Base-by-base conservation (phyloP, 306 rosid genomes). In the Cicer cuneatum region DNA sequence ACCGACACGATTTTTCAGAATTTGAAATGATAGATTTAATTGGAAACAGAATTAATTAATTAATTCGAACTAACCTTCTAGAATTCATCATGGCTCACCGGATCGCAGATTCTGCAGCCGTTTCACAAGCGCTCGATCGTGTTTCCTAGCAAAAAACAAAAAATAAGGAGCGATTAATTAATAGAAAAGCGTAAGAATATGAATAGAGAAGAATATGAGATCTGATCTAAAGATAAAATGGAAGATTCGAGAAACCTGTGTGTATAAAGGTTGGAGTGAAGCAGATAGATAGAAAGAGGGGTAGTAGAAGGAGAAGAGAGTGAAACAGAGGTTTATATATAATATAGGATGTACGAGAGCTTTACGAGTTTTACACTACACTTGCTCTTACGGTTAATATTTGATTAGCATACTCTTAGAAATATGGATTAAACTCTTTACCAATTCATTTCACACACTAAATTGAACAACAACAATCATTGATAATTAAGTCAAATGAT, bases 31-130 rank as follows among this genome's bases (percentile, higher is more conserved):
- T 8, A 33, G 7, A 70, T 53, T 53, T 51, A 47, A 79, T 2
- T 10, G 2, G 11, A 43, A 40, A 67, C 8, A 0, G 14, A 2
- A 35, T 1, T 7, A 38, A 56, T 64, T 37, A 24, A 24, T 57
- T 57, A 24, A 57, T 10, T 12, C 15, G 21, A 45, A 59, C 85
- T 13, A 72, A 82, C 85, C 85, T 77, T 73, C 85, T 77, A 19
- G 82, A 21, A 72, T 77, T 72, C 85, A 82, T 72, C 85, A 82
- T 82, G 33, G 60, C 48, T 81, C 51, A 62, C 57, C 46, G 39
- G 78, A 76, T 75, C 48, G 64, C 69, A 53, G 54, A 71, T 54
- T 70, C 42, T 43, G 15, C 29, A 10, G 52, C 15, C 56, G 73
- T 41, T 46, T 35, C 12, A 14, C 19, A 3, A 48, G 38, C 53